phyloP scores from a whole-genome alignment of 768 basidiomycete species.

The Collybiopsis confluens region DNA sequence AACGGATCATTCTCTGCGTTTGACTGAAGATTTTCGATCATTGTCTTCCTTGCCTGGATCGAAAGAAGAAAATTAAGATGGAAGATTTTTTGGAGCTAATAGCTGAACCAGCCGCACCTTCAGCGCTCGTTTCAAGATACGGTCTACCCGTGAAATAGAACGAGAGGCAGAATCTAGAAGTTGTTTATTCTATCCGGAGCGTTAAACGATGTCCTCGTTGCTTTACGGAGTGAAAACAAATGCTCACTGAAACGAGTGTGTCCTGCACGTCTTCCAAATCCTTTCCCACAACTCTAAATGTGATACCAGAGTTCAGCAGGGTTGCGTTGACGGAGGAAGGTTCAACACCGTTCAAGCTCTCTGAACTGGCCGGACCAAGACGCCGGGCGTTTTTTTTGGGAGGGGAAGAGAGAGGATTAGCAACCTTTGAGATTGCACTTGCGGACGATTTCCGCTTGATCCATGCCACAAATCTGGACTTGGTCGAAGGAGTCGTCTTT shows the following conservation, averaged over 20 bases:
- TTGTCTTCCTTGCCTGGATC: slow-evolving; percentile 43
- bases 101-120: slow-evolving; percentile 35
- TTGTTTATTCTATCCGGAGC: slow-evolving; percentile 44
- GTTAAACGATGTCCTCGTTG: no score
- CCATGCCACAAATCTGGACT: slow-evolving; percentile 6
- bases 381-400: background rate
- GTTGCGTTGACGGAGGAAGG: slow-evolving; percentile 23
- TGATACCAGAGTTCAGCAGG: slow-evolving; percentile 39
- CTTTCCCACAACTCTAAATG: slow-evolving; percentile 48
- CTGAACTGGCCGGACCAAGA: slow-evolving; percentile 32
- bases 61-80: slow-evolving; percentile 7
- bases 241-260: slow-evolving; percentile 48
- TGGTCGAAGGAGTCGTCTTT: background rate
- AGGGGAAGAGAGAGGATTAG: background rate
- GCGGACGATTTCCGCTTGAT: slow-evolving; percentile 6
- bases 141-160: slow-evolving; percentile 54
- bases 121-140: slow-evolving; percentile 50
- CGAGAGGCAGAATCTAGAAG: slow-evolving; percentile 50
- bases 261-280: slow-evolving; percentile 57
- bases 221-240: no score
- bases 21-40: slow-evolving; percentile 40
- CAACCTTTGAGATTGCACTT: background rate
- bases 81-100: background rate
- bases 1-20: slow-evolving; percentile 18
- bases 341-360: slow-evolving; percentile 35